Evolutionary conservation across 176 grass and related monocot genomes (phyloP).

Genomic region (Triticum dicoccoides): DNA sequence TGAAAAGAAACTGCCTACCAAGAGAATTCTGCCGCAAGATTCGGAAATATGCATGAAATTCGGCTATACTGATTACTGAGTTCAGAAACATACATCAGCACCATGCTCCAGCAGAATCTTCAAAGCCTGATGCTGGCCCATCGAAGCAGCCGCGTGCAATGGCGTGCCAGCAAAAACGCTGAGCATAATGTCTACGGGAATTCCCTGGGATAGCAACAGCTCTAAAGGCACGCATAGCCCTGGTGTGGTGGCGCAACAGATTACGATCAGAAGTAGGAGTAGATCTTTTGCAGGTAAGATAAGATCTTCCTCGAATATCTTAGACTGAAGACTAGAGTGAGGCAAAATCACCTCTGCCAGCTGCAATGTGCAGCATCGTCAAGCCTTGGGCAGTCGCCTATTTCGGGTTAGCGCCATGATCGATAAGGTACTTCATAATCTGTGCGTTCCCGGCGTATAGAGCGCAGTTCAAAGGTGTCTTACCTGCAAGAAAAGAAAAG

Average conservation of each 20-base stretch:
- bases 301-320: too few species aligned
- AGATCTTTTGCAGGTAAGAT: too few species aligned
- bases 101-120: slow-evolving; percentile 41
- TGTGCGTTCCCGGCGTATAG: not conserved
- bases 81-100: slow-evolving; percentile 36
- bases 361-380: slow-evolving; percentile 33
- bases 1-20: too few species aligned
- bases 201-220: slow-evolving; percentile 32
- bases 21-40: not conserved
- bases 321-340: not conserved
- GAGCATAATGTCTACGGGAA: slow-evolving; percentile 17
- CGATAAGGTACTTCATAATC: slow-evolving; percentile 29
- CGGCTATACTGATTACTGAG: not conserved
- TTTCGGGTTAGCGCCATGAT: slow-evolving; percentile 21
- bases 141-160: slow-evolving; percentile 23
- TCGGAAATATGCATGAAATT: not conserved
- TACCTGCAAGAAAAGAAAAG: not conserved
- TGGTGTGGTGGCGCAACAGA: not conserved
- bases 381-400: not conserved
- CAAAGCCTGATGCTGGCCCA: not conserved
- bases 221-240: slow-evolving; percentile 1
- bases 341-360: not conserved
- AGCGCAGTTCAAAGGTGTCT: slow-evolving; percentile 22
- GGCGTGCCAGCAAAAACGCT: slow-evolving; percentile 12
- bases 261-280: too few species aligned